Base-by-base conservation (phyloP, 2,329 filamentous ascomycete genomes). In the Xylariaceae sp. region DNA sequence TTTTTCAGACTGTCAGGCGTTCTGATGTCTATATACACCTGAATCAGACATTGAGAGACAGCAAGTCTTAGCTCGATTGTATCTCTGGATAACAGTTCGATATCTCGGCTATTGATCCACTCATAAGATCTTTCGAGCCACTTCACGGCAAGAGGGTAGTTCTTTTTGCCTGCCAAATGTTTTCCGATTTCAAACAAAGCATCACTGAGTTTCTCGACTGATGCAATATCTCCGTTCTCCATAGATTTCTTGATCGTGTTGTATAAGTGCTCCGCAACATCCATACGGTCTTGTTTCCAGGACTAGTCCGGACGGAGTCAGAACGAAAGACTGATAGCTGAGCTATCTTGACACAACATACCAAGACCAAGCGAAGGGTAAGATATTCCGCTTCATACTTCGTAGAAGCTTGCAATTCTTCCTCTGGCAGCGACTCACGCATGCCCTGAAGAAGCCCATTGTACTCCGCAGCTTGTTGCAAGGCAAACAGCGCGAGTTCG, bases 241-340 rank as follows among this genome's bases (percentile, higher is more conserved):
- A 60, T 67, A 10, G 71, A 67, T n/a, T 55, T 71, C 60, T 73
- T 70, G 1, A 82, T 70, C 60, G 88, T 88, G 34, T 69, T 70
- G 67, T 87, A 92, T 76, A 94, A 83, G 67, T 90, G 83, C 49
- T 96, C 89, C 28, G 89, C 89, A 44, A 91, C 80, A 51, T 93
- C 88, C 13, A 88, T 75, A 39, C 86, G 81, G 39, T 82, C 77
- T 63, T 91, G 85, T 60, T 84, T 83, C 84, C 87, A 96, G 31
- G 86, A 81, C 89, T 28, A 28, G 22, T 28, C 7, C 93, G 56
- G 19, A 34, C 45, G 33, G 40, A 59, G 31, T 17, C 45, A 47
- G 57, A 44, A 52, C 49, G 45, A 54, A 48, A 31, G 12, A 46
- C 16, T 18, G 45, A 31, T 48, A 5, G 9, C 9, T 38, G 4